Conservation (phyloP, 352 stramenopile genomes). For the Phytophthora colocasiae region DNA sequence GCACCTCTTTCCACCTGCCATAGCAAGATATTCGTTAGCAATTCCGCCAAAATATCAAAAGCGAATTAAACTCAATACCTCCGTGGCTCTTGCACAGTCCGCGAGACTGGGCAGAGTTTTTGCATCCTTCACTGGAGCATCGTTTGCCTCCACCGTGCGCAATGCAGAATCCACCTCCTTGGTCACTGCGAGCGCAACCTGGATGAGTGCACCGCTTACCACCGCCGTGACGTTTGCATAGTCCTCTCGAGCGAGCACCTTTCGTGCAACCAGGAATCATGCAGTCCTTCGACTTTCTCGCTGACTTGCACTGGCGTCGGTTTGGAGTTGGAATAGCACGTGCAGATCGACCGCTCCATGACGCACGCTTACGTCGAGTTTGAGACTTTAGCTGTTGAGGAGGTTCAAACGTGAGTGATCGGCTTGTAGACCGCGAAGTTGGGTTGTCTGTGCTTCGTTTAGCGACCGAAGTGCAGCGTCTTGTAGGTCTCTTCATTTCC, state of each 20-base stretch:
- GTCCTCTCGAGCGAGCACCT: conserved; percentile 75
- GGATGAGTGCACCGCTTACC: conserved; percentile 75
- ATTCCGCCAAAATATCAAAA: no score
- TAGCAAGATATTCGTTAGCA: neutral
- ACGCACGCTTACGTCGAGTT: conserved; percentile 41
- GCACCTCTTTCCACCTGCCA: conserved; percentile 74
- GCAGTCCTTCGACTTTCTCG: conserved; percentile 77
- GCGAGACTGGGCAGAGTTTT: conserved; percentile 83
- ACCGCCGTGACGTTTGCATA: conserved; percentile 88
- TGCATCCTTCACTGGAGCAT: conserved; percentile 64
- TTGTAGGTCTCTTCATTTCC: conserved; percentile 23
- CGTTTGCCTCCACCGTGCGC: conserved; percentile 83
- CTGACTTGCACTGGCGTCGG: conserved; percentile 41
- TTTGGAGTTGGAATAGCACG: conserved; percentile 2
- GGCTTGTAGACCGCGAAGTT: conserved; percentile 27
- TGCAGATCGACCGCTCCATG: conserved; percentile 37
- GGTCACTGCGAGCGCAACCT: conserved; percentile 74
- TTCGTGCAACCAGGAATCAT: conserved; percentile 73
- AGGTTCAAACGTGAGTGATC: conserved; percentile 40
- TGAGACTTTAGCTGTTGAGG: conserved; percentile 7
- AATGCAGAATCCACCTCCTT: conserved; percentile 88
- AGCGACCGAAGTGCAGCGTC: conserved; percentile 8
- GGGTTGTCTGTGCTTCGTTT: conserved; percentile 16
- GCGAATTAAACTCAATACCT: conserved; percentile 39
- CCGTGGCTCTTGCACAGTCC: conserved; percentile 89